Conservation (phyloP, 1,139 yeast species). For the Blastobotrys elegans region DNA sequence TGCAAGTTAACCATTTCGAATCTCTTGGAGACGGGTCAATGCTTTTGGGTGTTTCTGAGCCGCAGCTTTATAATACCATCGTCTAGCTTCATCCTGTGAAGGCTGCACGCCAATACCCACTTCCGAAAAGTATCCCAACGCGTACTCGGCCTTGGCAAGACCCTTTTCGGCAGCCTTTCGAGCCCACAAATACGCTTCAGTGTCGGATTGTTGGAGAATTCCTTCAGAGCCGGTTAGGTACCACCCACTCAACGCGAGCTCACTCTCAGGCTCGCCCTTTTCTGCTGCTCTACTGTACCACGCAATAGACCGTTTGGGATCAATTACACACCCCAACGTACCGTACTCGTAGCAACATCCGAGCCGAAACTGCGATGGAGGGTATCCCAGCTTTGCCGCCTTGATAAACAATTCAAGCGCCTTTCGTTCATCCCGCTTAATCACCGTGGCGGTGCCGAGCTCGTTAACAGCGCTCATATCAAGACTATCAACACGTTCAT, state of each 20-base stretch:
- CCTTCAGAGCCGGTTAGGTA: constrained; percentile 77
- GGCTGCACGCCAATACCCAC: constrained; percentile 64
- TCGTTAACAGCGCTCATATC: constrained; percentile 33
- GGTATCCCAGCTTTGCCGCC: constrained; percentile 72
- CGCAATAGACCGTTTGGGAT: constrained; percentile 72
- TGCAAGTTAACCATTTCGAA: constrained; percentile 16
- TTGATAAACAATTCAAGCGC: constrained; percentile 67
- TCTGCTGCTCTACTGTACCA: constrained; percentile 84
- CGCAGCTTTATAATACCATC: constrained; percentile 57
- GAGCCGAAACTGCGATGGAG: constrained; percentile 78
- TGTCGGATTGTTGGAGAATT: constrained; percentile 63
- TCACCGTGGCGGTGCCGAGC: constrained; percentile 22
- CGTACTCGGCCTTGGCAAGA: constrained; percentile 74
- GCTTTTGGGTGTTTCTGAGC: constrained; percentile 57
- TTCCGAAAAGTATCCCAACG: constrained; percentile 77
- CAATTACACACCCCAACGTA: constrained; percentile 58
- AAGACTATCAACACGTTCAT: constrained; percentile 54
- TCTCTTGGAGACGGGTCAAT: constrained; percentile 36
- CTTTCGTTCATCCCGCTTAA: constrained; percentile 44
- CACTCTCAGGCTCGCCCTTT: constrained; percentile 75
- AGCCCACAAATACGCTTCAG: constrained; percentile 87
- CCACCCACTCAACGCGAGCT: constrained; percentile 91
- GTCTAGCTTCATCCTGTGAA: constrained; percentile 44
- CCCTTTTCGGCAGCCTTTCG: constrained; percentile 78
- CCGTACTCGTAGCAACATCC: constrained; percentile 90